Base-by-base conservation (phyloP, 169 alveolate genomes). In the Cryptosporidium xiaoi region DNA sequence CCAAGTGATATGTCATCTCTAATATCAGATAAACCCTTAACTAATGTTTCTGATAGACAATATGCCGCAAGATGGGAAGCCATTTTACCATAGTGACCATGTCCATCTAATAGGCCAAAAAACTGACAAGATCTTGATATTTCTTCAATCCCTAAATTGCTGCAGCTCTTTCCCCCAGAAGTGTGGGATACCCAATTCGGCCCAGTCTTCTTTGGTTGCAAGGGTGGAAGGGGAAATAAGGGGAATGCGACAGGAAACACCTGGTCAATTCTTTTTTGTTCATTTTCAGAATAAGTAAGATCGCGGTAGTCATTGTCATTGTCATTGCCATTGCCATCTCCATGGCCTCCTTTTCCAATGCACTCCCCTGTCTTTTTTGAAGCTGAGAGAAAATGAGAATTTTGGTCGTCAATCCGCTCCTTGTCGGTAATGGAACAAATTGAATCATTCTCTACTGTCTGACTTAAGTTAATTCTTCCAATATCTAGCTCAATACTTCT, bases 61-160 rank as follows among this genome's bases (percentile, higher is more conserved):
- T 71, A 71, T 12, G 68, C 84, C 27, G 69, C 84, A 6, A 71
- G 16, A 53, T 71, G 84, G 24, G 84, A 71, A 1, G 84, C 84
- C 8, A 66, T 53, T 46, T 55, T 71, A 7, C 84, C 84, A 53
- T 71, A 71, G 16, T 71, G 84, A 12, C 84, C 84, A 71, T 71
- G 84, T 5, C 84, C 84, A 55, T 71, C 84, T 16, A 71, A 18
- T 34, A 71, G 55, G 0, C 84, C 84, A 55, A 71, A 71, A 16
- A 71, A 71, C 34, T 3, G 31, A 0, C 65, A 51, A 51, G 66
- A 51, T 10, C 20, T 36, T 18, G 40, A 20, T 8, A 40, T 8
- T 8, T 40, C 48, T 8, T 40, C 10, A 40, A 40, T 40, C 48
- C 48, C 48, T 6, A 40, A 40, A 1, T 55, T 55, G 5, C 36